phyloP scores from a whole-genome alignment of 78 protist species.

The Planoprotostelium fungivorum region DNA sequence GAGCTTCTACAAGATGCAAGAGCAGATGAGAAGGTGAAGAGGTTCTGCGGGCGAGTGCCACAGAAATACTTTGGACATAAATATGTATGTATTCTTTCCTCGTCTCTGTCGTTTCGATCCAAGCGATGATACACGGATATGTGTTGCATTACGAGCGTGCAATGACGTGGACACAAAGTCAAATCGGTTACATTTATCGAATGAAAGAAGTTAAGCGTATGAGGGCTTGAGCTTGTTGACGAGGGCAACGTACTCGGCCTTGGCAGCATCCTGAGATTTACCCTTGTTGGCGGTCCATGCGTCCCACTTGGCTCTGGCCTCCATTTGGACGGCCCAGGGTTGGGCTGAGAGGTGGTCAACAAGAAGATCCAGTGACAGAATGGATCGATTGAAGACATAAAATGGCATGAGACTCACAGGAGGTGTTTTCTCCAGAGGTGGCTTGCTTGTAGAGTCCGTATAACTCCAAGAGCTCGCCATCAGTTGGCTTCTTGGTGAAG shows the following conservation, averaged over 20 bases:
- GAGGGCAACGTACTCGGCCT: conserved; percentile 16
- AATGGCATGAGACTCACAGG: not conserved
- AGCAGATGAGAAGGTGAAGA: not conserved
- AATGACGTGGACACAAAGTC: too few relatives aligned
- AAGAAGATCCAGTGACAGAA: not conserved
- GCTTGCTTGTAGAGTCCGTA: conserved; percentile 87
- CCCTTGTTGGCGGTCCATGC: conserved; percentile 19
- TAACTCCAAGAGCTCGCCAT: conserved; percentile 53
- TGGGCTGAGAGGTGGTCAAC: not conserved
- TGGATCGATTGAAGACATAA: not conserved
- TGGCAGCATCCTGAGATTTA: conserved; percentile 23
- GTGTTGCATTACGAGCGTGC: too few relatives aligned
- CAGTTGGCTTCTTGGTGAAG: conserved; percentile 46
- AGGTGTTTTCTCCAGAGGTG: conserved; percentile 58
- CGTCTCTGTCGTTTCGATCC: too few relatives aligned
- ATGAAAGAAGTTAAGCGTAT: conserved; percentile 25
- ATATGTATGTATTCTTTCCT: too few relatives aligned
- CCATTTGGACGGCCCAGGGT: conserved; percentile 58
- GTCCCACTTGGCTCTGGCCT: conserved; percentile 37
- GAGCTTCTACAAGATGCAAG: not conserved
- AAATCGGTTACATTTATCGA: too few relatives aligned
- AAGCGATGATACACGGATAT: too few relatives aligned
- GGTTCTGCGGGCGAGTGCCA: too few relatives aligned
- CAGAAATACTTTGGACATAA: too few relatives aligned
- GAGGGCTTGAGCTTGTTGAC: conserved; percentile 24